Conservation (phyloP, 805 yeast species). For the Saccharomyces cerevisiae region DNA sequence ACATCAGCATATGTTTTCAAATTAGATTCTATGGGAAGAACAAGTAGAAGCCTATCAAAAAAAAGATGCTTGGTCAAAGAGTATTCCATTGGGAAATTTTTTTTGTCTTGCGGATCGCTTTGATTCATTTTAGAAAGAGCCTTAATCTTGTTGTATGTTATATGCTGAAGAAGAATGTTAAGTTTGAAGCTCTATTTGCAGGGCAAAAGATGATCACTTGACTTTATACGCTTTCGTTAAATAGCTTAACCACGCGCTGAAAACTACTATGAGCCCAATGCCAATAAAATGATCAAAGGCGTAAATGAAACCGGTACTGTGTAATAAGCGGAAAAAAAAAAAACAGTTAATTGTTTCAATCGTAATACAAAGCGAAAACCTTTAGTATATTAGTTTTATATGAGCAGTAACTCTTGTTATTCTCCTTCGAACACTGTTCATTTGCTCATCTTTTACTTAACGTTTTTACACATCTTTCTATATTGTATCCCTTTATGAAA, state of each 20-base stretch:
- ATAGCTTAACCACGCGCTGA: neutral
- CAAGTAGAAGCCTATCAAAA: conserved; percentile 17
- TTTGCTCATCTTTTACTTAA: neutral
- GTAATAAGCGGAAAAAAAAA: neutral
- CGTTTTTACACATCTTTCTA: neutral
- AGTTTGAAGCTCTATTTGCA: neutral
- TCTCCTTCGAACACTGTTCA: neutral
- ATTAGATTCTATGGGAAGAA: conserved; percentile 11
- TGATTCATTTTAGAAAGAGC: neutral
- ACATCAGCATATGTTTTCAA: conserved; percentile 11
- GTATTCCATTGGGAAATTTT: conserved; percentile 3
- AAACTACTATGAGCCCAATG: neutral
- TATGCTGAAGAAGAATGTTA: neutral
- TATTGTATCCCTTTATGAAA: neutral
- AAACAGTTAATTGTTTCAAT: neutral
- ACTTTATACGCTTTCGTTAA: neutral
- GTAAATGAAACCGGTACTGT: neutral
- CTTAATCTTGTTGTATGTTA: neutral
- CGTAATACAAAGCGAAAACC: neutral
- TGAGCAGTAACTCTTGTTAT: neutral
- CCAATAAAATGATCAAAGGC: neutral
- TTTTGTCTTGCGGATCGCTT: neutral
- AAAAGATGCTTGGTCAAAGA: conserved; percentile 16
- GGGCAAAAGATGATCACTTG: neutral
- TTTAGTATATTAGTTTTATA: neutral